Base-by-base conservation (phyloP, 352 stramenopile species). In the Phytopythium kandeliae region DNA sequence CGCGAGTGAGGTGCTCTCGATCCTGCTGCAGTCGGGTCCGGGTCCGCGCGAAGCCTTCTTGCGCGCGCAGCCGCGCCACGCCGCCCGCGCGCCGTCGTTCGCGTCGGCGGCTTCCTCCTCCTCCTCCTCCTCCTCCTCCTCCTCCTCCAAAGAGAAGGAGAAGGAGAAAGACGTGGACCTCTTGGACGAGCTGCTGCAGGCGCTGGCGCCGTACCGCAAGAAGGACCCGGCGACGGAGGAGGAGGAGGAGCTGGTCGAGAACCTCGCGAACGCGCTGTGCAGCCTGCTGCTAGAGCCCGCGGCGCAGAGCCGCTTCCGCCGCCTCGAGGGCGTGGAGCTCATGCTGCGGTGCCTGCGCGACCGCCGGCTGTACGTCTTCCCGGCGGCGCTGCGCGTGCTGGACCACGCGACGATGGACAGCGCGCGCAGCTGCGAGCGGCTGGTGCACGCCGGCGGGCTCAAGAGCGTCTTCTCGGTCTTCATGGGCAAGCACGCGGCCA, bases 211-310 rank as follows among this genome's bases (percentile, higher is more conserved):
- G 35, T 98, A 95, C 68, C 70, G 92, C 24, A 97, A 97, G 57
- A 75, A 71, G 45, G 74, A 97, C 47, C 87, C 92, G 2, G 43
- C 41, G 22, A 73, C 38, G 46, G 70, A 84, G 0, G 81, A 96
- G 48, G 88, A 98, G 65, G 83, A 96, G 49, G 95, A 98, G 63
- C 84, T 93, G 17, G 70, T 98, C 1, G 87, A 98, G 51, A 98
- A 98, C 60, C 58, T 97, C 16, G 92, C 97, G 59, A 83, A 96
- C 57, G 54, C 73, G 33, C 64, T 98, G 9, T 91, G 78, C 55
- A 91, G 89, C 17, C 75, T 83, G 24, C 58, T 98, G 58, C 63
- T 70, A 48, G 49, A 78, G 3, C 51, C 61, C 0, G 54, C 65
- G 22, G 74, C 71, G 16, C 75, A 89, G 54, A 57, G 58, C 33